These are phyloP conservation scores for Trichosporon sp. DNA, from an alignment of 1,284 basidiomycete species.

Conservation along the genomic window DNA sequence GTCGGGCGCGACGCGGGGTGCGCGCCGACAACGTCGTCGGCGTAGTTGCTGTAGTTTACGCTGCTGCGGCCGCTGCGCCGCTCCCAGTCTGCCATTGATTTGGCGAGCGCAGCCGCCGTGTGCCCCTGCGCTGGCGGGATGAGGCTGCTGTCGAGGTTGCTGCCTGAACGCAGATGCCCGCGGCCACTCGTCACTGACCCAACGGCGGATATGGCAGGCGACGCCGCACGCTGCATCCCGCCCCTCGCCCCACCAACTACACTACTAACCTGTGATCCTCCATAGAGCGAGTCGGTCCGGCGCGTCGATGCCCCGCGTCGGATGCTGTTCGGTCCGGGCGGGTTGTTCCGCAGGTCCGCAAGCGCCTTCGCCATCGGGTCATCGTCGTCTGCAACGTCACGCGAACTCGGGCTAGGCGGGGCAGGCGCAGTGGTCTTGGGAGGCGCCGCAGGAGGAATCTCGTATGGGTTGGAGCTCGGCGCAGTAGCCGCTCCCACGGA, in stretches of 20 bases:
- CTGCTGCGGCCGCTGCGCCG: constrained; percentile 30
- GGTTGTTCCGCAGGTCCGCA: constrained; percentile 18
- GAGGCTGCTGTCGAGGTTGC: constrained; percentile 36
- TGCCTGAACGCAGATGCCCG: neutral
- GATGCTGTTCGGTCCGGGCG: constrained; percentile 40
- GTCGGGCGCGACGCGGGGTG: constrained; percentile 62
- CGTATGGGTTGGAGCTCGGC: constrained; percentile 1
- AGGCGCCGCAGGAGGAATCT: constrained; percentile 8
- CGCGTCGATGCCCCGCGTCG: constrained; percentile 41
- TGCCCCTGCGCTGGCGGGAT: constrained; percentile 46
- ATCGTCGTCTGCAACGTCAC: constrained; percentile 51
- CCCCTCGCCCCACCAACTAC: neutral
- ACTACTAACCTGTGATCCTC: constrained; percentile 4
- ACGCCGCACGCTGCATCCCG: neutral
- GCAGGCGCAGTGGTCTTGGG: constrained; percentile 13
- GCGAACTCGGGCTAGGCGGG: constrained; percentile 27
- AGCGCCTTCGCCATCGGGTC: constrained; percentile 63
- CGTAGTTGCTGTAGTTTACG: constrained; percentile 53
- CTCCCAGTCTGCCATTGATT: constrained; percentile 48
- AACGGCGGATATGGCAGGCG: neutral
- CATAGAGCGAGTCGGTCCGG: constrained; percentile 35
- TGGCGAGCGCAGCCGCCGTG: constrained; percentile 47
- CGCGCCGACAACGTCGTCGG: constrained; percentile 67
- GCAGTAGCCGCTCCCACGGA: too few species aligned
- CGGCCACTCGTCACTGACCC: neutral